Conservation (phyloP, 768 basidiomycete species). For the Hypholoma sublateritium region DNA sequence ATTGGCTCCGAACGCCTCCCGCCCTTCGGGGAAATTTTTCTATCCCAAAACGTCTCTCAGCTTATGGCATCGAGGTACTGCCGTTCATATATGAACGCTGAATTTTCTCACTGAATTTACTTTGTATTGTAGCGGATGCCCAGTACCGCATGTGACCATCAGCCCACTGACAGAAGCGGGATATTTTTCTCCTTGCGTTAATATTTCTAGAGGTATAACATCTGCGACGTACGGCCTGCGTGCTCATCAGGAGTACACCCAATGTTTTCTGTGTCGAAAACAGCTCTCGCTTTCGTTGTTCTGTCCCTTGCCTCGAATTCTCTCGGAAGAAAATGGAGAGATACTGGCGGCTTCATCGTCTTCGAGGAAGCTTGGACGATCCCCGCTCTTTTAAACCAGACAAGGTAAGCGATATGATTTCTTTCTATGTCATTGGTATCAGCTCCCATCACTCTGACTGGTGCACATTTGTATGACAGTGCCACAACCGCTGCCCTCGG, state of each 20-base stretch:
- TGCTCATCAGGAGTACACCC: not conserved
- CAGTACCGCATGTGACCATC: too few species aligned
- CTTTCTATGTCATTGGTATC: too few species aligned
- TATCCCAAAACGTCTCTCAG: too few species aligned
- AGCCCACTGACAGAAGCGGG: not conserved
- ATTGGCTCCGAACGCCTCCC: too few species aligned
- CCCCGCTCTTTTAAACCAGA: conserved; percentile 27
- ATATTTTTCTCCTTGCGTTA: not conserved
- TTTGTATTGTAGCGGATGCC: too few species aligned
- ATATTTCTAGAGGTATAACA: not conserved
- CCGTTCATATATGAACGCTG: too few species aligned
- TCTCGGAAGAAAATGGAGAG: conserved; percentile 22
- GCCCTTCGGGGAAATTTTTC: too few species aligned
- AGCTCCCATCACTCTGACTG: not conserved
- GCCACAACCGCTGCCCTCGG: conserved; percentile 1
- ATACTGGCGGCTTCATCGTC: conserved; percentile 37
- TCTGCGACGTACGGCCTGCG: not conserved
- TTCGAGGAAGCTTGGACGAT: conserved; percentile 42
- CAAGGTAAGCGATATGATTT: conserved; percentile 16
- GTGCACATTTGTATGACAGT: not conserved
- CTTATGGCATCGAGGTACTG: too few species aligned
- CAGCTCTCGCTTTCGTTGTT: not conserved
- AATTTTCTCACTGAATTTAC: too few species aligned
- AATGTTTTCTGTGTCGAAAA: not conserved
- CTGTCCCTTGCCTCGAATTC: not conserved